Evolutionary conservation across 2,329 filamentous ascomycete species (phyloP), one percentile per base, ranked within the genome.

Genomic region (Lithohypha guttulata): DNA sequence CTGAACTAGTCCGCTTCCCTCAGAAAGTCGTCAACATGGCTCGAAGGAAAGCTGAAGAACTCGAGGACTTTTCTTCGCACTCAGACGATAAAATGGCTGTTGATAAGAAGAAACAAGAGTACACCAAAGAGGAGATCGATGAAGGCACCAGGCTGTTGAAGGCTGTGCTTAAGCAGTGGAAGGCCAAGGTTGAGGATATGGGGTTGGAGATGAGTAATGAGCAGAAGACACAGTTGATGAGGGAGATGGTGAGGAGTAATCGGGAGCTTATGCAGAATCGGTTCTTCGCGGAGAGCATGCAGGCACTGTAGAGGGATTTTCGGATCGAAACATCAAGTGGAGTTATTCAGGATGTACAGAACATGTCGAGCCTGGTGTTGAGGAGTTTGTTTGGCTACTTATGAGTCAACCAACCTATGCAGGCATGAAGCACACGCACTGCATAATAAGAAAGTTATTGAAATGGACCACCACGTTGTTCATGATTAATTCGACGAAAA

Each of bases 11-110:
- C 14, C 78, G 87, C 30, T 98, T 98, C 65, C 91, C 91, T 0
- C 80, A 85, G 52, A 98, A 98, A 65, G 93, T 98, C 11, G 83
- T 98, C 44, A 85, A 86, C 48, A 98, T 98, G 93, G 91, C 91
- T n/a, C 93, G 93, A 65, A 77, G 91, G 52, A 98, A 98, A 66
- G 91, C 91, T 0, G 91, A 96, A 59, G 93, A 98, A 68, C 71
- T 98, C 23, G 91, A 98, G 59, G 91, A 98, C 59, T 98, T 98
- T 53, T 82, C 83, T 0, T 75, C 75, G 35, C 87, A 86, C 63
- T 77, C 84, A 52, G 79, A 83, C 45, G 69, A 61, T 14, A 56
- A 71, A 30, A 64, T 73, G 50, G 35, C 18, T 21, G 23, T 29
- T 6, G 45, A 44, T n/a, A 22, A 39, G 20, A 46, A 45, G 5